These are phyloP conservation scores for Helichrysum umbraculigerum DNA, from an alignment of 129 eudicot species.

Conservation along the genomic window DNA sequence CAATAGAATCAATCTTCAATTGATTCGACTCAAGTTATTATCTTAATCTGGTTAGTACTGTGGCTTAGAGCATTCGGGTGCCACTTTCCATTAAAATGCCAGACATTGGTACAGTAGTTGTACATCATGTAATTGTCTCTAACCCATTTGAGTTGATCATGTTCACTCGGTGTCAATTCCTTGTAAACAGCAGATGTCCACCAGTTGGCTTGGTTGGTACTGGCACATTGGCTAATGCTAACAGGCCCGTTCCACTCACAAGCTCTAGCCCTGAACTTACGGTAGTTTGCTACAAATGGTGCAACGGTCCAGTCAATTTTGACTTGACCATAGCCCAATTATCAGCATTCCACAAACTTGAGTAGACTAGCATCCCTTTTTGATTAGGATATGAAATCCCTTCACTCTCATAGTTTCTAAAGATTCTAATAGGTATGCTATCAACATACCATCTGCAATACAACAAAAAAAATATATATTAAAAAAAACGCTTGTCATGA, in stretches of 20 bases:
- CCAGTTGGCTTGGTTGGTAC: no score
- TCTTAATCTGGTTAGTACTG: conserved; percentile 34
- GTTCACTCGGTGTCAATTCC: no score
- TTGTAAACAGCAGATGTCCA: no score
- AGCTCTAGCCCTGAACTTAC: conserved; percentile 49
- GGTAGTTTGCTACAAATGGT: conserved; percentile 53
- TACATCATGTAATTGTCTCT: conserved; percentile 61
- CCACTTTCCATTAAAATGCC: conserved; percentile 46
- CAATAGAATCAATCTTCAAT: not conserved
- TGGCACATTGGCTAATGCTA: no score
- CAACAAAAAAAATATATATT: not conserved
- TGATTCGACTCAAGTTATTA: not conserved
- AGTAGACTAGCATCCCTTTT: conserved; percentile 67
- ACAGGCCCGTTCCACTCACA: no score
- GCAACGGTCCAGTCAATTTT: conserved; percentile 64
- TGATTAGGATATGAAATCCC: conserved; percentile 62
- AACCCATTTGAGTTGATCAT: conserved; percentile 47
- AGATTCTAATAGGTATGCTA: conserved; percentile 60
- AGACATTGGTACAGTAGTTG: conserved; percentile 55
- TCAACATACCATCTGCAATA: conserved; percentile 70
- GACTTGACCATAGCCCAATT: conserved; percentile 72
- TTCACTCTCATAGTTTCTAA: conserved; percentile 45
- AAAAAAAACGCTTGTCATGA: not conserved
- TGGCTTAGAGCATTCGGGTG: conserved; percentile 57
- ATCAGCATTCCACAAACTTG: conserved; percentile 82